Percentiles rank a stretch among this genome's conserved stretches.
Evolutionary conservation across 1,284 basidiomycete species (phyloP).

Genomic region (Coriolopsis trogii): DNA sequence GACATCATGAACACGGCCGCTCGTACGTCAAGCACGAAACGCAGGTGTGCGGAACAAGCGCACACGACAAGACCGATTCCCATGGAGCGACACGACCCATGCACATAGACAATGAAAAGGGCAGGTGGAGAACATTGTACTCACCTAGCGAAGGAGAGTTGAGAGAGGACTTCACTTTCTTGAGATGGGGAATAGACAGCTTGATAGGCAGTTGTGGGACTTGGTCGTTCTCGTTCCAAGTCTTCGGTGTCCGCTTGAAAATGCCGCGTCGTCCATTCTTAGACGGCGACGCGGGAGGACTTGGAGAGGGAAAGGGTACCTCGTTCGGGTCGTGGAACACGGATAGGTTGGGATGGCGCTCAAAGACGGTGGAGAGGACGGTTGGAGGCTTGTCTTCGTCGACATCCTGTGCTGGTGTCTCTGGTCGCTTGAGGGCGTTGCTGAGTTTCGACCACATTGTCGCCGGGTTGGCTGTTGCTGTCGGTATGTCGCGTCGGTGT

Average conservation of each 20-base stretch:
- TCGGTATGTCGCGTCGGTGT: constrained; percentile 7
- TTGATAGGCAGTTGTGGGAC: constrained; percentile 37
- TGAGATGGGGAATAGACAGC: constrained; percentile 44
- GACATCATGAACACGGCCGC: neutral
- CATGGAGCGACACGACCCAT: neutral
- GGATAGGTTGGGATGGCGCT: constrained; percentile 63
- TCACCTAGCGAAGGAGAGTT: constrained; percentile 39
- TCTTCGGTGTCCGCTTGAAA: constrained; percentile 40
- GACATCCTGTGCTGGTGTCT: constrained; percentile 25
- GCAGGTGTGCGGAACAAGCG: neutral
- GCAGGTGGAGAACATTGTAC: neutral
- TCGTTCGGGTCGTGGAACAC: constrained; percentile 50
- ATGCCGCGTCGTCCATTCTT: constrained; percentile 37
- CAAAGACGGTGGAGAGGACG: constrained; percentile 53
- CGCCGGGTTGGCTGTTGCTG: neutral
- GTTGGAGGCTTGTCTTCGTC: constrained; percentile 41
- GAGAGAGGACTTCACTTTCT: constrained; percentile 59
- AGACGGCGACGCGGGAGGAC: constrained; percentile 50
- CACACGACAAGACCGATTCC: constrained; percentile 1
- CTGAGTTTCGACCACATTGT: constrained; percentile 68
- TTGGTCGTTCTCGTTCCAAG: constrained; percentile 26
- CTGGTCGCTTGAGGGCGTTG: constrained; percentile 50
- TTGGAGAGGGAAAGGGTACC: constrained; percentile 40
- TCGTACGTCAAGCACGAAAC: constrained; percentile 1
- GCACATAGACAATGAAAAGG: neutral